Base-by-base conservation (phyloP, 345 rosid species). In the Brassica cretica region DNA sequence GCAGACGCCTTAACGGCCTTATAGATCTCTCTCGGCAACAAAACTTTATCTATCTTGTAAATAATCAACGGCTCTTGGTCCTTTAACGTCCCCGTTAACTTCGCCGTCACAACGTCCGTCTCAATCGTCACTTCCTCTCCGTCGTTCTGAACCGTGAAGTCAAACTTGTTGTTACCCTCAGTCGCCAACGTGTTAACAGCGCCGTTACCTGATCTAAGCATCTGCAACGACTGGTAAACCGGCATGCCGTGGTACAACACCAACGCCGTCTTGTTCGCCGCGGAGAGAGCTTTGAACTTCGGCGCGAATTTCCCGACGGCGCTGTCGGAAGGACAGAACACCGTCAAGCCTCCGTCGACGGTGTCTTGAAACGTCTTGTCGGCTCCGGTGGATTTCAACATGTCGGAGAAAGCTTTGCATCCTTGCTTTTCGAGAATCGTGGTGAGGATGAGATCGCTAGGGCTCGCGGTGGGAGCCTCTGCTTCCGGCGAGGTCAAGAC, bases 151-250 rank as follows among this genome's bases (percentile, higher is more conserved):
- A 95, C 88, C 0, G 91, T 88, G 85, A 91, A 87, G 72, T 91
- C 98, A 62, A 66, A 95, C 82, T 87, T 91, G 68, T 77, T 90
- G 3, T 90, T 80, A 27, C 94, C 94, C 77, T 95, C 91, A 2
- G 99, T 95, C n/a, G 99, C 97, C 51, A 95, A 60, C 8, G 99
- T 95, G 89, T 89, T 93, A 77, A 89, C 80, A 32, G 82, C 55
- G 11, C 98, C 97, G 29, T 91, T 92, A 83, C 86, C 91, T 62
- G 98, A 87, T 55, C 88, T 90, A 76, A 95, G 76, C 87, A 72
- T 87, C 6, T 91, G 90, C 21, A 89, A 6, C 3, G 98, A 87
- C 33, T 82, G 84, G 81, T 89, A 95, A 8, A 90, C 77, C 6
- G 99, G 99, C 59, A 93, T 81, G 15, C 94, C 98, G 49, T 89